These are phyloP conservation scores for Fraxinus dipetala DNA, from an alignment of 305 asterid species.

Conservation along the genomic window DNA sequence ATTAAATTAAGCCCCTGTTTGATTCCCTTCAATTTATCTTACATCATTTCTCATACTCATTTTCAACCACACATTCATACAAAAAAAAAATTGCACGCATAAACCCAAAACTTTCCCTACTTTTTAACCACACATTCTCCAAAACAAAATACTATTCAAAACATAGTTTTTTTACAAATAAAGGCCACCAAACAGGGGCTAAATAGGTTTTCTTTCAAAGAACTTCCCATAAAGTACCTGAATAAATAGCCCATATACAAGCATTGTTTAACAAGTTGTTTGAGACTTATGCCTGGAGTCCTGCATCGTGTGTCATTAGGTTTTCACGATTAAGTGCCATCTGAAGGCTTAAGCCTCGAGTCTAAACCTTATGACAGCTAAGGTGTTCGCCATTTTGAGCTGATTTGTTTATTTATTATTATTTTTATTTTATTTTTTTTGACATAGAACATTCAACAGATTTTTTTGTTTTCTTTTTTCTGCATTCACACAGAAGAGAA, in stretches of 20 bases:
- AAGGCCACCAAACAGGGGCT: too few species aligned
- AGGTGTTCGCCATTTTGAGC: not conserved
- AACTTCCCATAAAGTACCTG: not conserved
- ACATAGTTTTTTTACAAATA: too few species aligned
- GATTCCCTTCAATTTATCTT: too few species aligned
- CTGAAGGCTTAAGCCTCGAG: not conserved
- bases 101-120: too few species aligned
- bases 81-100: too few species aligned
- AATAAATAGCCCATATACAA: not conserved
- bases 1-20: too few species aligned
- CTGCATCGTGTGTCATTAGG: not conserved
- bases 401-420: not conserved
- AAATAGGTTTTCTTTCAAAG: not conserved
- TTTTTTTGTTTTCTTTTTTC: not conserved
- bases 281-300: not conserved
- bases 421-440: too few species aligned
- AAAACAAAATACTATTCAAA: too few species aligned
- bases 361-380: not conserved
- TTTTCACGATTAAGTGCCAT: not conserved
- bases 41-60: too few species aligned
- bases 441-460: not conserved
- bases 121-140: too few species aligned
- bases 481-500: not conserved
- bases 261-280: not conserved
- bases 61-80: too few species aligned